Evolutionary conservation across 352 stramenopile species (phyloP).

Genomic region (Chrysophaeum taylorii): DNA sequence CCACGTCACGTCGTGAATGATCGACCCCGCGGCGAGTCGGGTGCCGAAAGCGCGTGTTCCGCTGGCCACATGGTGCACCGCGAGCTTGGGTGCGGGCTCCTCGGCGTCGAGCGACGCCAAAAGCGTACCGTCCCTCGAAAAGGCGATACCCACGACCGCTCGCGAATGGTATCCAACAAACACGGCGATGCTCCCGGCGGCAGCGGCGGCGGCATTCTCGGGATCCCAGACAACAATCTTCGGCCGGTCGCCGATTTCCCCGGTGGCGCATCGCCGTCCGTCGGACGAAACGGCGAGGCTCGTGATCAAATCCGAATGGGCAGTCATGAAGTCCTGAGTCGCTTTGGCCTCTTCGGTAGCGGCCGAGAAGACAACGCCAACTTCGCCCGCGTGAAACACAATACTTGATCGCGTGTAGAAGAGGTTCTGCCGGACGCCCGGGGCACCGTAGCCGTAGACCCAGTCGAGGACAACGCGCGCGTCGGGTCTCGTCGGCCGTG

Average conservation of each 20-base stretch:
- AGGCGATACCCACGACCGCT: constrained; percentile 3
- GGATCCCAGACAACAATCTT: constrained; percentile 16
- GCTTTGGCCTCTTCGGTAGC: constrained; percentile 33
- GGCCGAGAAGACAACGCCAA: constrained; percentile 48
- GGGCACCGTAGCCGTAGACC: constrained; percentile 73
- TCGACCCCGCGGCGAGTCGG: too few relatives aligned
- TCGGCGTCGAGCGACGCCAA: constrained; percentile 3
- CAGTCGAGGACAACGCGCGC: constrained; percentile 55
- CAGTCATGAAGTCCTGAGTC: constrained; percentile 23
- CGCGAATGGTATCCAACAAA: neutral
- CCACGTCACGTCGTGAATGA: too few relatives aligned
- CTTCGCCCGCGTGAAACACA: constrained; percentile 68
- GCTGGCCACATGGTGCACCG: too few relatives aligned
- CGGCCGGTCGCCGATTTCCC: constrained; percentile 40
- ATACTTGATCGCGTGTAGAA: constrained; percentile 49
- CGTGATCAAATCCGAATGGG: constrained; percentile 23
- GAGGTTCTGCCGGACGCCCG: constrained; percentile 56
- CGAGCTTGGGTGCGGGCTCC: neutral
- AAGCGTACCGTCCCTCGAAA: constrained; percentile 8
- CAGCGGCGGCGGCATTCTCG: too few relatives aligned
- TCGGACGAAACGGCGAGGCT: constrained; percentile 23
- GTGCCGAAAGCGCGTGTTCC: too few relatives aligned
- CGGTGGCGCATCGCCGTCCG: constrained; percentile 18
- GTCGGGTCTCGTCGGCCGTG: constrained; percentile 18
- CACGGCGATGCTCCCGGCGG: neutral